phyloP scores from a whole-genome alignment of 306 rosid genomes.

The Sesbania bispinosa region DNA sequence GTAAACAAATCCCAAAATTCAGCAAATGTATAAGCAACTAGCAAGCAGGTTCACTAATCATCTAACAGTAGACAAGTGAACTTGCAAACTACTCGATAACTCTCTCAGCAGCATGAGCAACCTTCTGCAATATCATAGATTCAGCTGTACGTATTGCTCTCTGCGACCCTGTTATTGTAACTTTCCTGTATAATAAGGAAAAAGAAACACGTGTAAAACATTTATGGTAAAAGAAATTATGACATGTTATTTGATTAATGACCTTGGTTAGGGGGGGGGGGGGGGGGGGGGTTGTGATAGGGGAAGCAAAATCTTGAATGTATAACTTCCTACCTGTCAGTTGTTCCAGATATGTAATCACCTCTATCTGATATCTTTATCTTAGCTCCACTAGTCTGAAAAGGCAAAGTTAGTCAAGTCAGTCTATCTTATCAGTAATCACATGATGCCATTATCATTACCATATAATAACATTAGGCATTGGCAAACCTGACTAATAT shows the following conservation, averaged over 20 bases:
- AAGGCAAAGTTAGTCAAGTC: conserved; percentile 25
- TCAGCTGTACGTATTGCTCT: conserved; percentile 86
- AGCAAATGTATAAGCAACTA: conserved; percentile 39
- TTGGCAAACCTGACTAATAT: conserved; percentile 83
- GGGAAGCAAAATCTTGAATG: background rate
- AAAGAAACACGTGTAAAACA: conserved; percentile 1
- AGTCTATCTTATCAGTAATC: conserved; percentile 5
- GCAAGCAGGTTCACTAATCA: conserved; percentile 39
- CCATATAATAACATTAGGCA: conserved; percentile 5
- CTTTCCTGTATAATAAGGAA: conserved; percentile 66
- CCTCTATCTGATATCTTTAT: conserved; percentile 99
- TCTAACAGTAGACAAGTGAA: conserved; percentile 33
- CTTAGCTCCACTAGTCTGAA: conserved; percentile 93
- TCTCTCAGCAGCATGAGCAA: conserved; percentile 84
- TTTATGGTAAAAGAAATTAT: background rate
- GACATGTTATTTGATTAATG: conserved; percentile 3
- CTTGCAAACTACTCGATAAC: conserved; percentile 41
- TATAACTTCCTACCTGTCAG: conserved; percentile 64
- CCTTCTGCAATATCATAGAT: conserved; percentile 93
- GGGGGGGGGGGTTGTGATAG: background rate
- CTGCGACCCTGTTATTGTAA: conserved; percentile 95
- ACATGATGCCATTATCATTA: too few species aligned
- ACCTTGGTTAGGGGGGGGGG: background rate
- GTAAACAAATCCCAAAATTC: conserved; percentile 45
- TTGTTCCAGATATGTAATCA: conserved; percentile 93